Conservation (phyloP, 352 stramenopile genomes). For the Pythium scleroteichum region DNA sequence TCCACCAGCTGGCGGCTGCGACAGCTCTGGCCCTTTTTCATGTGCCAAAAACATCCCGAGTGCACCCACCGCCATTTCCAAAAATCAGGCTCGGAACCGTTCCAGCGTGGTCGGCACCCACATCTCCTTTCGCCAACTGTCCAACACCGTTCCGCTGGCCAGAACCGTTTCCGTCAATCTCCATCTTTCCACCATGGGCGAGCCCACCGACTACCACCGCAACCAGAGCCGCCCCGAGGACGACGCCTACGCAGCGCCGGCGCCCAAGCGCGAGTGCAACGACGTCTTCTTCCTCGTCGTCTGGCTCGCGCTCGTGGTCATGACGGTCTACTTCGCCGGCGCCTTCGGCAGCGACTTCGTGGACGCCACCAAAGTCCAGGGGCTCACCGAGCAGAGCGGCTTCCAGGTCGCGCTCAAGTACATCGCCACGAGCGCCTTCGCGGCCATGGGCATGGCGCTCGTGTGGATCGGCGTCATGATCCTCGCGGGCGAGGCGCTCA, state of each 20-base stretch:
- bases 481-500: slow-evolving; percentile 39
- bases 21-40: background rate
- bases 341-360: slow-evolving; percentile 34
- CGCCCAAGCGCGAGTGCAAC: slow-evolving; percentile 33
- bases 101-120: background rate
- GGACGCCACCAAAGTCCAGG: slow-evolving; percentile 30
- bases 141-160: no score
- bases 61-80: background rate
- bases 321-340: slow-evolving; percentile 37
- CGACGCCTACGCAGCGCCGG: slow-evolving; percentile 22
- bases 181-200: slow-evolving; percentile 7
- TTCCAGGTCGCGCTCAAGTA: slow-evolving; percentile 63
- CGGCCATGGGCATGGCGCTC: slow-evolving; percentile 61
- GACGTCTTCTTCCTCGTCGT: slow-evolving; percentile 42
- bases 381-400: slow-evolving; percentile 38
- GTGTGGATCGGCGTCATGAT: slow-evolving; percentile 82
- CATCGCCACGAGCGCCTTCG: slow-evolving; percentile 49
- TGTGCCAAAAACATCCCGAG: background rate
- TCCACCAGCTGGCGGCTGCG: background rate
- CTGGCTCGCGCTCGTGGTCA: slow-evolving; percentile 35
- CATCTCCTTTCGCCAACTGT: background rate
- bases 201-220: slow-evolving; percentile 14
- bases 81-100: background rate
- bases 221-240: slow-evolving; percentile 16
- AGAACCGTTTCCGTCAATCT: no score